Evolutionary conservation across 2,329 filamentous ascomycete genomes (phyloP).

Genomic region (Plenodomus tracheiphilus): DNA sequence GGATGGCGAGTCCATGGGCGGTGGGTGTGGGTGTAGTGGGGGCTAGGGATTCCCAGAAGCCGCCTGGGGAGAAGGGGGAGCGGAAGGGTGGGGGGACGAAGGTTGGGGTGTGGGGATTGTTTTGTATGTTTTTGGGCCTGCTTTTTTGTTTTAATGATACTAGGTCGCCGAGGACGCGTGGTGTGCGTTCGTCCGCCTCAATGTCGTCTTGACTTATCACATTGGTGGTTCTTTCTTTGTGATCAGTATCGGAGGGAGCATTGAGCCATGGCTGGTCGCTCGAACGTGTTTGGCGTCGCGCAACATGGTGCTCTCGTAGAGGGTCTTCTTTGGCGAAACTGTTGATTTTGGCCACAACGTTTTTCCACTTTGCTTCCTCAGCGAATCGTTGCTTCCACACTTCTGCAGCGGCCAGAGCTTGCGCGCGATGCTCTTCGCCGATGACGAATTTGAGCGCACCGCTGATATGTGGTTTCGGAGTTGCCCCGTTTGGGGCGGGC

Average conservation of each 20-base stretch:
- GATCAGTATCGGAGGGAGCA: neutral
- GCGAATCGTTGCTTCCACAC: conserved; percentile 19
- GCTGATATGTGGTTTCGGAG: conserved; percentile 14
- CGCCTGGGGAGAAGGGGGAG: conserved; percentile 22
- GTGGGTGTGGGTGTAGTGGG: conserved; percentile 4
- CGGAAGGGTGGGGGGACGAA: conserved; percentile 2
- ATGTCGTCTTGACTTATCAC: too few relatives aligned
- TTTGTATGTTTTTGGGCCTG: neutral
- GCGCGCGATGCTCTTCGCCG: conserved; percentile 7
- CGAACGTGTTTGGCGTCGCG: too few relatives aligned
- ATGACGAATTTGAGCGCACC: conserved; percentile 16
- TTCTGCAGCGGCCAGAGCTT: conserved; percentile 8
- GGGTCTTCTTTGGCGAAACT: conserved; percentile 8
- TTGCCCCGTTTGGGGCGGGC: neutral
- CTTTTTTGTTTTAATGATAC: neutral
- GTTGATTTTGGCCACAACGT: conserved; percentile 1
- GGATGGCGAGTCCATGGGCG: neutral
- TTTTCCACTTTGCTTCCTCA: conserved; percentile 10
- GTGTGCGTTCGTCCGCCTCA: neutral
- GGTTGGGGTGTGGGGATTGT: neutral
- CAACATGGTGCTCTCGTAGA: neutral
- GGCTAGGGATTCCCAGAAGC: conserved; percentile 18
- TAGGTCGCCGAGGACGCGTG: conserved; percentile 22
- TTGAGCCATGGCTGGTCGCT: neutral
- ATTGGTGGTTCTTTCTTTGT: neutral